Conservation (phyloP, 371 early-diverging fungal species). For the Lichtheimia ornata region DNA sequence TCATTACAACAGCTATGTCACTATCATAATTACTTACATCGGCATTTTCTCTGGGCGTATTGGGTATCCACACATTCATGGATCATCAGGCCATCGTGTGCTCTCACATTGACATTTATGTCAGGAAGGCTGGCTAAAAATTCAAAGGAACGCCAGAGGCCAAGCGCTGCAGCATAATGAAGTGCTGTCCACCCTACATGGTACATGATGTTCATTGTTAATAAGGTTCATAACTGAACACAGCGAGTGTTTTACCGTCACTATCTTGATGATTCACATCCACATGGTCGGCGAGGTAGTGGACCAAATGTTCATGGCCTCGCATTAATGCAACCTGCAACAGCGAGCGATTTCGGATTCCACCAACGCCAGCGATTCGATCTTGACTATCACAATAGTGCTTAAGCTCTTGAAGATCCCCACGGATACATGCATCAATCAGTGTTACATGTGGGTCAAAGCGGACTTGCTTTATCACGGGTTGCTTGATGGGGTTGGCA, state of each 20-base stretch:
- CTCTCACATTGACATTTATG: constrained; percentile 31
- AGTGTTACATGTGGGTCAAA: constrained; percentile 37
- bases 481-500: neutral
- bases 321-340: constrained; percentile 44
- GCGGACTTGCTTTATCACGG: constrained; percentile 24
- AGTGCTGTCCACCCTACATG: constrained; percentile 49
- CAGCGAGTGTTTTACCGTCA: constrained; percentile 27
- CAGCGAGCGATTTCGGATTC: constrained; percentile 20
- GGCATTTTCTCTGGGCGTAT: constrained; percentile 32
- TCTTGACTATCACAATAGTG: neutral
- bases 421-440: constrained; percentile 44
- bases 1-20: neutral
- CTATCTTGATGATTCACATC: constrained; percentile 40
- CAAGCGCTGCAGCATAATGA: constrained; percentile 49
- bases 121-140: constrained; percentile 26
- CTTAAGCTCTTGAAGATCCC: constrained; percentile 30
- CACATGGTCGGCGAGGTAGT: constrained; percentile 26
- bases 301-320: constrained; percentile 33
- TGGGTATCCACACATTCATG: constrained; percentile 43
- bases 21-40: constrained; percentile 21
- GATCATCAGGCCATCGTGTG: constrained; percentile 30
- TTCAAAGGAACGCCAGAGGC: constrained; percentile 39
- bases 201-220: neutral
- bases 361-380: constrained; percentile 4
- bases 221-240: neutral